Conservation (phyloP, 306 rosid species). For the Hippophae rhamnoides region DNA sequence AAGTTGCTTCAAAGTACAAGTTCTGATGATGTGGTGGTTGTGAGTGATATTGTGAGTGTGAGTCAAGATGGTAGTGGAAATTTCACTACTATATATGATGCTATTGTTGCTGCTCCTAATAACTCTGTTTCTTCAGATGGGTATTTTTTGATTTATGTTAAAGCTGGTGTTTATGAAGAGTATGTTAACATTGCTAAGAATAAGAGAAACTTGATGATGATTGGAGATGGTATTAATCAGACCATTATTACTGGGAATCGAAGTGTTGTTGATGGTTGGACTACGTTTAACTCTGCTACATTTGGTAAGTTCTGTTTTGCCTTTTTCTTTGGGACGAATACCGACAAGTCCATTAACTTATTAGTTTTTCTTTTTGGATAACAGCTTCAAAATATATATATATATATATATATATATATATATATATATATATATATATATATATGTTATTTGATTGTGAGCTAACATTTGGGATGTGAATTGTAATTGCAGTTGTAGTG, state of each 20-base stretch:
- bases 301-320: constrained; percentile 37
- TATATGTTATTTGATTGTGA: neutral
- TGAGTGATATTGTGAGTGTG: constrained; percentile 59
- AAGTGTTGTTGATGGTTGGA: constrained; percentile 73
- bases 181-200: constrained; percentile 53
- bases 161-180: constrained; percentile 76
- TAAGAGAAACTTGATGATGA: constrained; percentile 60
- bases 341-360: no score
- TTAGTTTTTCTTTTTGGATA: no score
- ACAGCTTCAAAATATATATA: no score
- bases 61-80: constrained; percentile 67
- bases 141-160: constrained; percentile 68
- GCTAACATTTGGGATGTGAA: no score
- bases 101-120: constrained; percentile 71
- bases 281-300: constrained; percentile 87
- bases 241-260: constrained; percentile 70
- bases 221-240: constrained; percentile 79
- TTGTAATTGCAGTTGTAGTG: constrained; percentile 41
- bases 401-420: no score
- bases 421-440: no score
- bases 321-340: no score
- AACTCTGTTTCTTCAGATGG: constrained; percentile 42
- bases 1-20: constrained; percentile 32
- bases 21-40: constrained; percentile 24
- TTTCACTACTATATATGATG: constrained; percentile 68